phyloP scores from a whole-genome alignment of 257 asterid genomes.

The Solanum neorickii region DNA sequence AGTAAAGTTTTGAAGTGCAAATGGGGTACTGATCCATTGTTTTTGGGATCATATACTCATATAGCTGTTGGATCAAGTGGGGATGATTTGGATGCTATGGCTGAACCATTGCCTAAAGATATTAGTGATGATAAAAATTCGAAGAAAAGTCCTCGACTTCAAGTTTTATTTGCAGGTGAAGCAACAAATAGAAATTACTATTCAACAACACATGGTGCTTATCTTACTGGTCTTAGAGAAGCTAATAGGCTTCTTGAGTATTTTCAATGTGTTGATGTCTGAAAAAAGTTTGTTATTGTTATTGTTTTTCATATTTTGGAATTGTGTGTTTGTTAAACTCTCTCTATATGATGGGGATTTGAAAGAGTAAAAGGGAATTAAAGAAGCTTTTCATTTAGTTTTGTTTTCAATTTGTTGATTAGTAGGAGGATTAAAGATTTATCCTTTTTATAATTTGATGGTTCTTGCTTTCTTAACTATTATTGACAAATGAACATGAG shows the following conservation, averaged over 20 bases:
- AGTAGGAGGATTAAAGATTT: too few species aligned
- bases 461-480: neutral
- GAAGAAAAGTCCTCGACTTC: conserved; percentile 24
- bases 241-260: conserved; percentile 82
- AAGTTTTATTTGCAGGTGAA: conserved; percentile 82
- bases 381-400: neutral
- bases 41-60: conserved; percentile 73
- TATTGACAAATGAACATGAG: neutral
- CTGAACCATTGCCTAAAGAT: conserved; percentile 39
- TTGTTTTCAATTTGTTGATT: neutral
- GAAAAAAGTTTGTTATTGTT: neutral
- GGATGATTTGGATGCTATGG: conserved; percentile 48
- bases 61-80: conserved; percentile 77
- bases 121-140: neutral
- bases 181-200: conserved; percentile 75
- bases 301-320: neutral
- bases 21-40: conserved; percentile 90
- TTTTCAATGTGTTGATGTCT: conserved; percentile 31
- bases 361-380: neutral
- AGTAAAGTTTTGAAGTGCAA: conserved; percentile 44
- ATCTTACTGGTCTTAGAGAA: conserved; percentile 84
- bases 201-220: conserved; percentile 95
- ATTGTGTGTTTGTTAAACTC: neutral
- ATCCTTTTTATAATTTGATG: neutral
- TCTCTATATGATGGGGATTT: neutral